Conservation (phyloP, 768 basidiomycete genomes). For the Neoboletus magnificus region DNA sequence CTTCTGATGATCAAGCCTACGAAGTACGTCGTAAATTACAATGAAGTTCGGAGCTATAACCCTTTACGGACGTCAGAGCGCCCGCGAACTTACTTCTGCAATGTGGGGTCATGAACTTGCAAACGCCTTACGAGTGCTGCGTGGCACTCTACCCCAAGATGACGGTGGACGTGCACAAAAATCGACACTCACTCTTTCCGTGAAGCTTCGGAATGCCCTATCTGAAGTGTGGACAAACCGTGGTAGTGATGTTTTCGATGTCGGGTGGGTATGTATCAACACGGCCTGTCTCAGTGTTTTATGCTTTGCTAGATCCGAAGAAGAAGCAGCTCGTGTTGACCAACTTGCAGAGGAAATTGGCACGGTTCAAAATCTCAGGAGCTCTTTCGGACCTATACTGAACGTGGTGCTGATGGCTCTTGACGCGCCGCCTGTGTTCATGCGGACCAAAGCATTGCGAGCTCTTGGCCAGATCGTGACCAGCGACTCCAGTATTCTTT, state of each 20-base stretch:
- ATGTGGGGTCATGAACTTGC: constrained; percentile 83
- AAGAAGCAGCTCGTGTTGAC: constrained; percentile 68
- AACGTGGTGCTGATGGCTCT: constrained; percentile 74
- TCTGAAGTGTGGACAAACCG: constrained; percentile 72
- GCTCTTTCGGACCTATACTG: constrained; percentile 81
- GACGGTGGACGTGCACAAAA: constrained; percentile 27
- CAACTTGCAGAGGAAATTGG: constrained; percentile 72
- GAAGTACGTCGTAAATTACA: constrained; percentile 48
- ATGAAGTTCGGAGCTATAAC: not conserved
- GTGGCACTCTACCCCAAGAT: constrained; percentile 45
- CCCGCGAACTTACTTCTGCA: constrained; percentile 75
- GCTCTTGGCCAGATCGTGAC: constrained; percentile 88
- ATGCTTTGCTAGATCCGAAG: constrained; percentile 52
- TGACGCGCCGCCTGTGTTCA: constrained; percentile 84
- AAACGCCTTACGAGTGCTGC: constrained; percentile 56
- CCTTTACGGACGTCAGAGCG: constrained; percentile 47
- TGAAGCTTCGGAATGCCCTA: constrained; percentile 59
- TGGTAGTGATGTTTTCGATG: constrained; percentile 73
- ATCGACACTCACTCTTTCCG: constrained; percentile 40
- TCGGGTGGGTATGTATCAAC: constrained; percentile 51
- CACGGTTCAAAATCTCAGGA: constrained; percentile 68
- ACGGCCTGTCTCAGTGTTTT: not conserved
- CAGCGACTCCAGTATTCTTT: constrained; percentile 81
- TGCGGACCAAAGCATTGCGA: constrained; percentile 90
- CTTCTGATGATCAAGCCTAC: constrained; percentile 77